Base-by-base conservation (phyloP, 2,329 filamentous ascomycete genomes). In the Colletotrichum chlorophyti region DNA sequence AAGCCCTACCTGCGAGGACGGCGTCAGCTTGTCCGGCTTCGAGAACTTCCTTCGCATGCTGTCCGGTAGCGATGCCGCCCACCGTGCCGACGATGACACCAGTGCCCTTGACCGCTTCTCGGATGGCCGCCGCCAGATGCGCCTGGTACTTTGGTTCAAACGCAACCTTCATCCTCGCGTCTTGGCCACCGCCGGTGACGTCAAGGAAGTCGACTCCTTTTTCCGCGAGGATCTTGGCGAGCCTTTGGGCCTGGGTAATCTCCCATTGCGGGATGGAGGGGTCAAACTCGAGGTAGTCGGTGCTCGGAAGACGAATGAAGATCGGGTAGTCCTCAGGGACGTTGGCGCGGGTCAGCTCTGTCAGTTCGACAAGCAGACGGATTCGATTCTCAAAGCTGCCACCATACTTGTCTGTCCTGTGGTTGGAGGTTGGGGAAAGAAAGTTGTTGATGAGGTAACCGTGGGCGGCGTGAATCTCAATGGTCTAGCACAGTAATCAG, bases 151-250 rank as follows among this genome's bases (percentile, higher is more conserved):
- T 88, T 0, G 86, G 85, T 0, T 81, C 83, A 2, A 73, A 64
- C n/a, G 79, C 75, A 58, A 88, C 81, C 62, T 85, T 82, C 66
- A 86, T 84, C 40, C 73, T 70, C 3, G 80, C 76, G 66, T 91
- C 84, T 40, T 83, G 80, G 7, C 89, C 91, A 5, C 84, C 89
- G 1, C 82, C 83, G 7, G 84, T 87, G 19, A 93, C 80, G 66
- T 94, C 91, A 6, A 93, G 75, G 10, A 93, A 74, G 69, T 94
- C 90, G 6, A 93, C 82, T 3, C 90, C 90, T 17, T 73, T 76
- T 1, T 82, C 82, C 0, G 85, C 86, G 0, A 93, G 77, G 0
- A 85, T 74, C 51, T 78, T 73, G 1, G 88, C 87, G 3, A 93
- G 81, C 40, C 76, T 76, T 15, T 84, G 78, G 0, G 86, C 87